A percentile compares a stretch with the other conserved stretches of the same genome.
Conservation (phyloP, 2,329 filamentous ascomycete genomes). For the Lecanosticta acicola region DNA sequence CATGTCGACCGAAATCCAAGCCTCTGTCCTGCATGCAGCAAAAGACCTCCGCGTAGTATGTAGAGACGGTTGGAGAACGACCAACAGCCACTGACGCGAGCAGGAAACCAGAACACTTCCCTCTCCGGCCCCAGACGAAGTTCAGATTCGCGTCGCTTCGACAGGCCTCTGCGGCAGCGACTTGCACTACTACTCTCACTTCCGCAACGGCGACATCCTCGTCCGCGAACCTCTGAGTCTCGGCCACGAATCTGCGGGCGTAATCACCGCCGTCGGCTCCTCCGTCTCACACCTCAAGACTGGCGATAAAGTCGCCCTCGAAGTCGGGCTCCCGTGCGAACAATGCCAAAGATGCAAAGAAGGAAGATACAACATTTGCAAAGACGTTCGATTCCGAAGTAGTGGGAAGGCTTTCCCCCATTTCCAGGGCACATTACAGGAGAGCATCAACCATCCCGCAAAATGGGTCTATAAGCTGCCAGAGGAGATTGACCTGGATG, state of each 20-base stretch:
- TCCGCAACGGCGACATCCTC: conserved; percentile 79
- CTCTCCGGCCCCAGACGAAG: conserved; percentile 48
- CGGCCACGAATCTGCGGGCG: conserved; percentile 71
- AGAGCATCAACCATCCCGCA: conserved; percentile 56
- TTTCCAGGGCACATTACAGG: conserved; percentile 59
- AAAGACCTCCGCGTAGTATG: conserved; percentile 56
- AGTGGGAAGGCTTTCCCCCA: conserved; percentile 58
- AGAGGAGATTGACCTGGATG: conserved; percentile 46
- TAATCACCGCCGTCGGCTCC: conserved; percentile 66
- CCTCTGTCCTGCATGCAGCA: conserved; percentile 55
- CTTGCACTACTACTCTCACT: conserved; percentile 80
- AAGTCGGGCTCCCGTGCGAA: conserved; percentile 83
- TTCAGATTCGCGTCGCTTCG: conserved; percentile 59
- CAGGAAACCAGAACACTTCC: conserved; percentile 51
- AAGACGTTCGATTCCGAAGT: conserved; percentile 52
- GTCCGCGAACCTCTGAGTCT: conserved; percentile 77
- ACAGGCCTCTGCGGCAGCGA: conserved; percentile 68
- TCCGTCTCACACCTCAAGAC: conserved; percentile 46
- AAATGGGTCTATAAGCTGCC: conserved; percentile 56
- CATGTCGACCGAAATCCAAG: conserved; percentile 37
- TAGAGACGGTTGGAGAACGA: background rate
- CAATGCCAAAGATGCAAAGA: conserved; percentile 50
- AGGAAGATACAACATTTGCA: conserved; percentile 59
- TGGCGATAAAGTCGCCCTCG: conserved; percentile 85
- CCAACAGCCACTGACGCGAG: background rate